phyloP scores from a whole-genome alignment of 768 basidiomycete species.

The Mycena crocata region DNA sequence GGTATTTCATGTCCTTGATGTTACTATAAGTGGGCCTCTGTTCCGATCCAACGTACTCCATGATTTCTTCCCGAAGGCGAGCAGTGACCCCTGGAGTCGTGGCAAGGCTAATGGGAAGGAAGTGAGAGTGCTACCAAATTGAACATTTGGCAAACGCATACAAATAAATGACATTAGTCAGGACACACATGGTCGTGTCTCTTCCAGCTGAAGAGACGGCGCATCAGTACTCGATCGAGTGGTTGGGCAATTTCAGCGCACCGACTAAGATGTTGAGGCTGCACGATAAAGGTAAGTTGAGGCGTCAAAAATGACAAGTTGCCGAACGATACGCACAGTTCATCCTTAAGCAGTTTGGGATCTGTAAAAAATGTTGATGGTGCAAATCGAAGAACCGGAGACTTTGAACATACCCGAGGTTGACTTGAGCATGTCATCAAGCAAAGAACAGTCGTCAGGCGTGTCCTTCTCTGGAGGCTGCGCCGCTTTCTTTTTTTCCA shows the following conservation, averaged over 20 bases:
- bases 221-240: background rate
- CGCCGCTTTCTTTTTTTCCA: slow-evolving; percentile 31
- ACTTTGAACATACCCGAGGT: slow-evolving; percentile 8
- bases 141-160: slow-evolving; percentile 39
- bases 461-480: background rate
- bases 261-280: slow-evolving; percentile 20
- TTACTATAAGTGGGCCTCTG: slow-evolving; percentile 39
- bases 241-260: background rate
- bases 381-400: background rate
- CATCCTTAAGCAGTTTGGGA: slow-evolving; percentile 32
- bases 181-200: slow-evolving; percentile 5
- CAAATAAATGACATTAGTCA: slow-evolving; percentile 21
- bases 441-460: background rate
- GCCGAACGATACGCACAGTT: background rate
- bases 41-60: slow-evolving; percentile 35
- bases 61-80: slow-evolving; percentile 42
- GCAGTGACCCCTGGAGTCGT: slow-evolving; percentile 35
- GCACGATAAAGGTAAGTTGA: background rate
- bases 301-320: background rate
- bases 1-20: slow-evolving; percentile 42
- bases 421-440: background rate
- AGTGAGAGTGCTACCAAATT: too few species aligned
- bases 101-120: slow-evolving; percentile 37
- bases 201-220: slow-evolving; percentile 5
- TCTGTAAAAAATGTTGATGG: slow-evolving; percentile 19